Evolutionary conservation across 805 yeast genomes (phyloP).

Genomic region (Suhomyces pyralidae): DNA sequence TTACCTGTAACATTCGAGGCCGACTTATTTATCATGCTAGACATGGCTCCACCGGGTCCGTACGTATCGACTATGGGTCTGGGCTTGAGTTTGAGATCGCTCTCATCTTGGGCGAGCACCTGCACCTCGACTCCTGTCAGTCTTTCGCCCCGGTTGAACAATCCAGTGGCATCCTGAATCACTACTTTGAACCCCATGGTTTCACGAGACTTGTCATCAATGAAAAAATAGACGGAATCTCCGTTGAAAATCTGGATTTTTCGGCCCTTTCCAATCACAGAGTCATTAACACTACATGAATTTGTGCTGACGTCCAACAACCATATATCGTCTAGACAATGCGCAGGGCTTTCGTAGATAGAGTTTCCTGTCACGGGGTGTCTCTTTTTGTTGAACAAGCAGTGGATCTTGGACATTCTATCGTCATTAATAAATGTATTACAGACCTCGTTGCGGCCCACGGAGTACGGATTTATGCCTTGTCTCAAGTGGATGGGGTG

Average conservation of each 20-base stretch:
- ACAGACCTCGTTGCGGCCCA: constrained; percentile 70
- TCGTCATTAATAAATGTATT: constrained; percentile 65
- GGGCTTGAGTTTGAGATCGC: constrained; percentile 29
- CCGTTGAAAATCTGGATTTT: constrained; percentile 62
- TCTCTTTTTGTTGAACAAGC: constrained; percentile 60
- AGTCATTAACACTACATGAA: constrained; percentile 67
- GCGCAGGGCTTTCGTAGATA: constrained; percentile 68
- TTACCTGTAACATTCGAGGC: constrained; percentile 6
- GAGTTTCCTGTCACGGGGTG: constrained; percentile 52
- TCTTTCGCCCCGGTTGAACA: constrained; percentile 50
- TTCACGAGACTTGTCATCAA: constrained; percentile 53
- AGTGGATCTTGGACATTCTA: constrained; percentile 81
- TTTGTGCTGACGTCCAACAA: constrained; percentile 76
- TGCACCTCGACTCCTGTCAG: not conserved
- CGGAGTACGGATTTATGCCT: constrained; percentile 60
- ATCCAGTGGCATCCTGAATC: constrained; percentile 60
- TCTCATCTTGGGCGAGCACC: constrained; percentile 16
- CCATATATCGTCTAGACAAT: constrained; percentile 74
- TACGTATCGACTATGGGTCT: constrained; percentile 15
- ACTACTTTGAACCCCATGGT: constrained; percentile 52
- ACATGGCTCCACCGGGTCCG: not conserved
- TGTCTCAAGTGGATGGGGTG: constrained; percentile 60
- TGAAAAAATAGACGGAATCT: constrained; percentile 64
- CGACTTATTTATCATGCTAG: constrained; percentile 3
- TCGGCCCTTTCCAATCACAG: constrained; percentile 56